Percentiles rank a stretch among this genome's conserved stretches.
phyloP scores from a whole-genome alignment of 805 yeast species.

The Hanseniaspora occidentalis region DNA sequence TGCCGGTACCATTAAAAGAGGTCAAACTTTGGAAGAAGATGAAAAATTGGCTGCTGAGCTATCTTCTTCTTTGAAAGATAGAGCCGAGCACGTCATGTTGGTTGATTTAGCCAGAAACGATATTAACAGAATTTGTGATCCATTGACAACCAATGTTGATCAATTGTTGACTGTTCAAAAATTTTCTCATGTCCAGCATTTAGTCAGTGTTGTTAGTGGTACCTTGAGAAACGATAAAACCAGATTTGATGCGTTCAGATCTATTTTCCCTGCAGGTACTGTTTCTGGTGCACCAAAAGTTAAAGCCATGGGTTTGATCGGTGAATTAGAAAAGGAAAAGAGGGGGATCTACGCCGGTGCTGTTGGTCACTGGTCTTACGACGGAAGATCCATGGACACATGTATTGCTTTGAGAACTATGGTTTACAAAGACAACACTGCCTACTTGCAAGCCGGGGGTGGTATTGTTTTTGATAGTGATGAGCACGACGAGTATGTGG shows the following conservation, averaged over 20 bases:
- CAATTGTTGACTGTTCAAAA: conserved; percentile 80
- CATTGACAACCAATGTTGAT: conserved; percentile 74
- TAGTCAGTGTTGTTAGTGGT: conserved; percentile 92
- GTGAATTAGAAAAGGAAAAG: conserved; percentile 79
- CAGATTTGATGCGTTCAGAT: conserved; percentile 92
- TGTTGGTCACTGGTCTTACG: conserved; percentile 96
- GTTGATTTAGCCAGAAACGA: conserved; percentile 97
- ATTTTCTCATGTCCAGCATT: conserved; percentile 93
- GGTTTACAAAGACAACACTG: conserved; percentile 84
- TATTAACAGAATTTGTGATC: conserved; percentile 88
- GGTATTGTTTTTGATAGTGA: conserved; percentile 95
- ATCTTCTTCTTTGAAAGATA: conserved; percentile 70
- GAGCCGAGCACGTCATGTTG: conserved; percentile 98
- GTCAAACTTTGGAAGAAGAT: conserved; percentile 84
- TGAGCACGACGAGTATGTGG: conserved; percentile 88
- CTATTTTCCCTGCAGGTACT: conserved; percentile 98
- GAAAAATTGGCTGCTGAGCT: conserved; percentile 67
- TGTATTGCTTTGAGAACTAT: conserved; percentile 96
- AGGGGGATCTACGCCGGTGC: conserved; percentile 98
- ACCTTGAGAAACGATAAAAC: conserved; percentile 71
- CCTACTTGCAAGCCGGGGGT: conserved; percentile 97
- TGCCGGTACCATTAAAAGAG: conserved; percentile 93
- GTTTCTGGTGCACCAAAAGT: conserved; percentile 98
- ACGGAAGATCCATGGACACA: conserved; percentile 90
- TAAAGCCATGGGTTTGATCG: conserved; percentile 88